phyloP scores from a whole-genome alignment of 352 stramenopile genomes.

The Pythium dissimile region DNA sequence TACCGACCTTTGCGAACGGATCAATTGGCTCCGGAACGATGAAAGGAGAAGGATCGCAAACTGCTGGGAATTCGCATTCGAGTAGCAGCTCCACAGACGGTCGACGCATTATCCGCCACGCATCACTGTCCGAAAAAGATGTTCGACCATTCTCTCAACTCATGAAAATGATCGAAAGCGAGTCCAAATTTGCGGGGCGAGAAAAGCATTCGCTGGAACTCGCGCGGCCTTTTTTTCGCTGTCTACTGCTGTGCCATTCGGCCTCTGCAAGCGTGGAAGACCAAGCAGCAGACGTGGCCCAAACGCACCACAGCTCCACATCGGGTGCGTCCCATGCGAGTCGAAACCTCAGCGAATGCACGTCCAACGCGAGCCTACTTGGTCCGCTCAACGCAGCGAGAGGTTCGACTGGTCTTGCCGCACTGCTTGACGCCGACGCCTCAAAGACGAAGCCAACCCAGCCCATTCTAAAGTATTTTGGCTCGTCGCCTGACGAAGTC shows the following conservation, averaged over 20 bases:
- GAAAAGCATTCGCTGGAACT: constrained; percentile 58
- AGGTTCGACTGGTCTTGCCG: constrained; percentile 1
- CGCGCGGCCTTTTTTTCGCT: constrained; percentile 75
- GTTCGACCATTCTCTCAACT: constrained; percentile 62
- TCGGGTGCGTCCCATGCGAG: constrained; percentile 8
- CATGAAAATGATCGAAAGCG: constrained; percentile 64
- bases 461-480: constrained; percentile 47
- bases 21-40: constrained; percentile 13
- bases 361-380: constrained; percentile 23
- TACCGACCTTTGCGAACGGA: constrained; percentile 12
- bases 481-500: constrained; percentile 82
- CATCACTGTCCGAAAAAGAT: constrained; percentile 63
- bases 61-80: neutral
- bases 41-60: constrained; percentile 10
- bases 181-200: constrained; percentile 40
- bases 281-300: neutral
- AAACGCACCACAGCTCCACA: neutral
- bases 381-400: constrained; percentile 15
- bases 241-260: constrained; percentile 77
- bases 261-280: constrained; percentile 62
- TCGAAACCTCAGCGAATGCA: constrained; percentile 23
- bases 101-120: constrained; percentile 32
- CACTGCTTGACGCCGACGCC: neutral
- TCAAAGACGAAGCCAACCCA: constrained; percentile 9
- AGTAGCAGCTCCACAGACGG: constrained; percentile 22